A percentile compares a stretch with the other conserved stretches of the same genome.
Conservation (phyloP, 148 eudicot species). For the Vaccinium macrocarpon region DNA sequence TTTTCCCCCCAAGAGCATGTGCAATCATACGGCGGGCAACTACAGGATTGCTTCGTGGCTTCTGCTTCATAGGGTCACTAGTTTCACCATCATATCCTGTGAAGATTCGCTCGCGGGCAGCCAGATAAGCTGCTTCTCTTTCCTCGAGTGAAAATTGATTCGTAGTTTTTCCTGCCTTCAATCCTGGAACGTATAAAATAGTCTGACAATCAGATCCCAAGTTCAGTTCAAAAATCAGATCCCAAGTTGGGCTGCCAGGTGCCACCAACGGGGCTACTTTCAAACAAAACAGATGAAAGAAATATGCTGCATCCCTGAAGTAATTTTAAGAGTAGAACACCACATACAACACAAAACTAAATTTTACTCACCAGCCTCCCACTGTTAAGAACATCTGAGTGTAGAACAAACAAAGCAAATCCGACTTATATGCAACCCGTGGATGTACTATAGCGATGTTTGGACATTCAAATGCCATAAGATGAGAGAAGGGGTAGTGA, state of each 20-base stretch:
- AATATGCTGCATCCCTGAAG: not conserved
- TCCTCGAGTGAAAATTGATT: constrained; percentile 51
- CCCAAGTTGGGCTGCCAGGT: not conserved
- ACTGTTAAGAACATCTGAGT: not conserved
- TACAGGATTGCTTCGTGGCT: constrained; percentile 61
- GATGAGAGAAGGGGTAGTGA: not conserved
- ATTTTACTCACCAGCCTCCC: not conserved
- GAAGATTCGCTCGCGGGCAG: constrained; percentile 86
- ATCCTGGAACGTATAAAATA: constrained; percentile 30
- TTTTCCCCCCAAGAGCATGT: constrained; percentile 82
- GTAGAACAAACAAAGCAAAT: not conserved
- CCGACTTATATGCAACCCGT: not conserved
- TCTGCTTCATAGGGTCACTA: constrained; percentile 41
- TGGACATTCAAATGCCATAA: not conserved
- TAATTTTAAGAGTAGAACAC: not conserved
- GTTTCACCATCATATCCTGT: constrained; percentile 38
- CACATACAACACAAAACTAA: not conserved
- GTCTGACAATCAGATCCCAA: not conserved
- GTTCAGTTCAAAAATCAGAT: not conserved
- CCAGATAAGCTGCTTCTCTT: constrained; percentile 81
- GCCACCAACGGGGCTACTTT: not conserved
- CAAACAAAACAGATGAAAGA: not conserved
- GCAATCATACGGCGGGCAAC: constrained; percentile 98
- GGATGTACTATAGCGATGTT: not conserved
- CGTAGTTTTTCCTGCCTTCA: constrained; percentile 35